A percentile compares a stretch with the other conserved stretches of the same genome.
Evolutionary conservation across 2,329 filamentous ascomycete species (phyloP).

Genomic region (Aspergillus persii): DNA sequence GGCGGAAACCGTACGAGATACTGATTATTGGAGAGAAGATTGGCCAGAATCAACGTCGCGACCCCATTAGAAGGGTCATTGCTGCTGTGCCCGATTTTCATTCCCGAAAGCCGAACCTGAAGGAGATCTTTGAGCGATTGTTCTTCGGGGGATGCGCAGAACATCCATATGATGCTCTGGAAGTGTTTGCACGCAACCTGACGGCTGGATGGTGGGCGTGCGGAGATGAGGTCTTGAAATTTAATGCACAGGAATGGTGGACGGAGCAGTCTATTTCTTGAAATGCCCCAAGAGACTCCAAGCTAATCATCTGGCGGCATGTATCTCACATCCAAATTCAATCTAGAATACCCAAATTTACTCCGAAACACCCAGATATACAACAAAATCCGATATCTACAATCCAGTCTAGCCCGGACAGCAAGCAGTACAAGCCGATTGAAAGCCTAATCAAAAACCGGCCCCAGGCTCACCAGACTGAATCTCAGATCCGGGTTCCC

Average conservation of each 20-base stretch:
- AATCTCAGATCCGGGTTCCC: constrained; percentile 60
- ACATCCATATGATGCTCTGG: constrained; percentile 50
- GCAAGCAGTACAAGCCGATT: neutral
- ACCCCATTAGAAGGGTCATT: constrained; percentile 48
- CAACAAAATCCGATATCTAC: neutral
- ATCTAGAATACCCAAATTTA: neutral
- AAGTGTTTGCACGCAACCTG: constrained; percentile 60
- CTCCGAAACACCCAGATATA: neutral
- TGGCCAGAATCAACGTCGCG: constrained; percentile 21
- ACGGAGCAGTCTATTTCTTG: constrained; percentile 8
- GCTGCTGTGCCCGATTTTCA: constrained; percentile 62
- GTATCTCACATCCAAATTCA: neutral
- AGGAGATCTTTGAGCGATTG: constrained; percentile 51
- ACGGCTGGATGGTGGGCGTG: constrained; percentile 62
- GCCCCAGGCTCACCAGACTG: constrained; percentile 60
- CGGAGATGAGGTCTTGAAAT: constrained; percentile 63
- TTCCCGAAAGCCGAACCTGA: constrained; percentile 64
- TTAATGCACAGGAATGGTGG: constrained; percentile 57
- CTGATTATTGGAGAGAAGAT: constrained; percentile 45
- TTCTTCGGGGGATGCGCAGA: constrained; percentile 30
- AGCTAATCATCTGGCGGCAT: neutral
- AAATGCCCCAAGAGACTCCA: neutral
- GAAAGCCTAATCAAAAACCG: constrained; percentile 49
- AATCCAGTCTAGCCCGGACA: neutral
- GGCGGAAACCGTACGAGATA: constrained; percentile 63